Evolutionary conservation across 2,329 filamentous ascomycete genomes (phyloP), one percentile per base, ranked within the genome.

Genomic region (Aspergillus fructus): DNA sequence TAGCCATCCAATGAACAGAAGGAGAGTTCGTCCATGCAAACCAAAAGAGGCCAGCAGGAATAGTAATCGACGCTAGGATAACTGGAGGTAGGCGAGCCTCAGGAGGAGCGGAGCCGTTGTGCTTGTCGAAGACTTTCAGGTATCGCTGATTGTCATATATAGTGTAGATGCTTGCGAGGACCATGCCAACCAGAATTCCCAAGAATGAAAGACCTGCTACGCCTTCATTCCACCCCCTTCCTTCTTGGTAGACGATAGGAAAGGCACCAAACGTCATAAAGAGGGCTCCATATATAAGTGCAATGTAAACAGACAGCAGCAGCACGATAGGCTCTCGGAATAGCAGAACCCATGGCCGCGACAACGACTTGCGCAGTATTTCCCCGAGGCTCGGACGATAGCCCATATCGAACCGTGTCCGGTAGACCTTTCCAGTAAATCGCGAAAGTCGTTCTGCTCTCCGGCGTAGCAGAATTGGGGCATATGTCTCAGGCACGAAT

Each of bases 71-170:
- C 27, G 79, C 79, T 3, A 81, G 59, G 58, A 82, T 78, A 45
- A 74, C 77, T 5, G 81, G 78, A 1, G 81, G 79, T 2, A 85
- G 68, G 49, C 80, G 81, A 37, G 80, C 80, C 71, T 86, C 84
- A 0, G 85, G 85, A n/a, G 85, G 80, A 8, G 84, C 84, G 56
- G 85, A 82, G 3, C 86, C 86, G 2, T 74, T 76, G n/a, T 81
- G 64, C 23, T 76, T 73, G 17, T 77, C 73, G 9, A 76, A 72
- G 23, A 80, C 71, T 54, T 67, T 66, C 24, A 71, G 52, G 49
- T 75, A 76, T 13, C 76, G 72, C 46, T 67, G 71, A 59, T 79
- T 78, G 59, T 78, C 76, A 21, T 63, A 67, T 23, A 78, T 69
- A 30, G 67, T 77, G 66, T 71, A 82, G 60, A 45, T 73, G 55